Evolutionary conservation across 306 rosid species (phyloP), one percentile per base, ranked within the genome.

Genomic region (Vigna trinervia): DNA sequence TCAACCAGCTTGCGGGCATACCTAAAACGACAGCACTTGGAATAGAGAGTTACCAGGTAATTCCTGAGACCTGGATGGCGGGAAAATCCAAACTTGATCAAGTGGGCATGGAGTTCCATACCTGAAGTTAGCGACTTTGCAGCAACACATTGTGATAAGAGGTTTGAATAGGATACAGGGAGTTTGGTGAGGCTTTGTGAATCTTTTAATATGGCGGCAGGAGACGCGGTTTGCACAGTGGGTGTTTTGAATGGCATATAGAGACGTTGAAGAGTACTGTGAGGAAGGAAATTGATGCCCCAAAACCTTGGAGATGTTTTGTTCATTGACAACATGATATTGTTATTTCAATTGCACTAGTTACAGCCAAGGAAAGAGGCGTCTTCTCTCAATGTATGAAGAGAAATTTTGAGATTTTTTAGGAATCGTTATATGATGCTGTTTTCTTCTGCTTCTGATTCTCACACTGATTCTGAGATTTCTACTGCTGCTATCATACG

Each of bases 91-190:
- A 83, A 87, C 77, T 83, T 87, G 73, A 93, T 75, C 50, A 91
- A n/a, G 66, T 86, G 94, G 59, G 90, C 94, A 77, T 91, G 95
- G 63, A 88, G 78, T 76, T 83, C 89, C 88, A 80, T 85, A 72
- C 97, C 93, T 15, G 60, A 78, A 45, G 45, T 74, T 34, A 87
- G 74, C 67, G 78, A 78, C 84, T 87, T 88, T 83, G 85, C 88
- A 77, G 87, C 86, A 32, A 83, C 83, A 63, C 87, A 88, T 79
- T 88, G 86, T 8, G 91, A 88, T 46, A 92, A 50, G 58, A 87
- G 85, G 36, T 82, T 84, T 7, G 89, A 74, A 80, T 78, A 85
- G 61, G 78, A 75, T 53, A 83, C 56, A 13, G 85, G 66, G 60
- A 64, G 5, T 15, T 72, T 17, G 56, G 50, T 57, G 81, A 74